A percentile compares a stretch with the other conserved stretches of the same genome.
These are phyloP conservation scores for Nicotiana attenuata DNA, from an alignment of 257 asterid genomes.

Conservation along the genomic window DNA sequence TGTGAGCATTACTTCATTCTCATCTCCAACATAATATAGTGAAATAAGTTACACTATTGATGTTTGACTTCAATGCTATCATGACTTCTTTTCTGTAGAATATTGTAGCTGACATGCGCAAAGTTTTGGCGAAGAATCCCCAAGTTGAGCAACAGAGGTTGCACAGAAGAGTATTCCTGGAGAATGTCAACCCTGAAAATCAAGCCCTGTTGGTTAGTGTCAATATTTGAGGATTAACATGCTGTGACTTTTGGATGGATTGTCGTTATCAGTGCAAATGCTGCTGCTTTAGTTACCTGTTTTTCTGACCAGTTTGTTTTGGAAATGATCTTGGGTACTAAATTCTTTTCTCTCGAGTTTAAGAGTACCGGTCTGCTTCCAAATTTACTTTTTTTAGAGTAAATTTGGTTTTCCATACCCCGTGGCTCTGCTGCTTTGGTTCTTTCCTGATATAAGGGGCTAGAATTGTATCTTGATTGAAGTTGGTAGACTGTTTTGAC, in stretches of 20 bases:
- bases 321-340: not conserved
- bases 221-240: conserved; percentile 19
- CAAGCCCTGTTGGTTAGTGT: conserved; percentile 82
- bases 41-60: not conserved
- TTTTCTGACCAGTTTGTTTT: not conserved
- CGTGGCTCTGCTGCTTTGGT: not conserved
- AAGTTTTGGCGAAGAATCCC: conserved; percentile 85
- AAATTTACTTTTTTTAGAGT: not conserved
- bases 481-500: not conserved
- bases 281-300: not conserved
- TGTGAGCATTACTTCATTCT: conserved; percentile 36
- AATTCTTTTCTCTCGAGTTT: not conserved
- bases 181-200: conserved; percentile 71
- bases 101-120: conserved; percentile 96
- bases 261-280: conserved; percentile 1
- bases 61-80: not conserved
- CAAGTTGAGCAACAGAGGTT: conserved; percentile 93
- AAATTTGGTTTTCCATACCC: not conserved
- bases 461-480: not conserved
- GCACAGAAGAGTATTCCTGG: conserved; percentile 88
- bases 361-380: not conserved
- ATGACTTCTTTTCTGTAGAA: conserved; percentile 37
- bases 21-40: not conserved
- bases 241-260: conserved; percentile 3
- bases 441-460: not conserved